Evolutionary conservation across 2,329 filamentous ascomycete genomes (phyloP), one percentile per base, ranked within the genome.

Genomic region (Tympanopsis confertula): DNA sequence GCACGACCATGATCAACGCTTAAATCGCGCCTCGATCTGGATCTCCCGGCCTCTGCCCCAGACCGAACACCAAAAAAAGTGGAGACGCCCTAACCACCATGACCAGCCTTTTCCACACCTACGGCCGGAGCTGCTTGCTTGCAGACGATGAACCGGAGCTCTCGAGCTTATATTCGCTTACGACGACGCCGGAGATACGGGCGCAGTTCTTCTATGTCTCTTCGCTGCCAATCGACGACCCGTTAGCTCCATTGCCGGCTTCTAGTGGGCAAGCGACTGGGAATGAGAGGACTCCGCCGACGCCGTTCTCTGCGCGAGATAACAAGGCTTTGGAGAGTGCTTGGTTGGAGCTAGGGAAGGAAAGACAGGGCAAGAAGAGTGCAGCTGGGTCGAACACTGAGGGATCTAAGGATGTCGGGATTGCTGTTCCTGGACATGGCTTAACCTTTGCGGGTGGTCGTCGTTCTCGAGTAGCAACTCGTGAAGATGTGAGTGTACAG

Each of bases 121-220:
- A 33, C 15, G 15, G 15, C 12, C 15, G 10, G 10, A 33, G 10
- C 7, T 33, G 30, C 15, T 18, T 33, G 7, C 15, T 33, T 7
- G 30, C 30, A 10, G 30, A 33, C 15, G 30, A 33, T 17, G 30
- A 33, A 12, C 30, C 30, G 10, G 30, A 33, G 7, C 30, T 18
- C 17, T 33, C 30, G 12, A 33, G 10, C 15, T 33, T 10, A 15
- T 33, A 33, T 17, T 10, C 10, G 7, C 15, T 17, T 7, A 39
- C 44, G 14, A 47, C 46, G n/a, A 59, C 62, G 17, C 64, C 65
- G 4, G 17, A 33, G 17, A 48, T 65, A 24, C 58, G 57, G 30
- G 53, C 65, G 14, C 68, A 70, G 36, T 78, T 74, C 53, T 78
- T 78, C 50, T 78, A 78, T 50, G 63, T 67, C 2, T 76, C 72